Base-by-base conservation (phyloP, 257 asterid genomes). In the Penstemon newberryi region DNA sequence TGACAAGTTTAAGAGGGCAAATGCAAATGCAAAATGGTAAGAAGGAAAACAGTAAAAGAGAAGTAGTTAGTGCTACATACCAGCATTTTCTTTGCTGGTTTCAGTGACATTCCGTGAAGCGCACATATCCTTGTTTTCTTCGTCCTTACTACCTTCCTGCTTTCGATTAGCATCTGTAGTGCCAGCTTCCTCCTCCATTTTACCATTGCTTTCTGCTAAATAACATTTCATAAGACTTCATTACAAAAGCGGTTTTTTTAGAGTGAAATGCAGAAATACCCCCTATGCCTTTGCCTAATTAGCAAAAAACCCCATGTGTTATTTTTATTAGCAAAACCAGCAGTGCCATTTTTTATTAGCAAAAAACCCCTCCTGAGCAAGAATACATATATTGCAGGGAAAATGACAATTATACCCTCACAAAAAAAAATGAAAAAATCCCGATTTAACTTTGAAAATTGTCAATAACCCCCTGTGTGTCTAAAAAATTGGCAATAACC, bases 51-150 rank as follows among this genome's bases (percentile, higher is more conserved):
- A 63, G 57, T 18, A 13, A 8, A 47, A 18, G 15, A 9, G 66
- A 43, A 43, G 46, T 43, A 43, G 7, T 50, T 15, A 65, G 59
- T 42, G 65, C 55, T 52, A 41, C 38, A 36, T 74, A 87, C 89
- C 95, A 52, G 84, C 63, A 76, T 49, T 63, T 3, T 18, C 62
- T 67, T 74, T 66, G 73, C 78, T 68, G 56, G 66, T 63, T 69
- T 55, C 74, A 60, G 74, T 74, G 56, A 33, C 44, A 13, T 71
- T 51, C 42, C 3, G 45, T 6, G 36, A 37, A 75, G 63, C 9
- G 64, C 81, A 50, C 54, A 69, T 57, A 59, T 65, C 75, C 62
- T 66, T 65, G 45, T 73, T 72, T 9, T 10, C 60, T 8, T 63
- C 56, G 57, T 55, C 74, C 68, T 12, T 45, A 46, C 41, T 40